Conservation (phyloP, 2,329 filamentous ascomycete species). For the Penicillium sp. region DNA sequence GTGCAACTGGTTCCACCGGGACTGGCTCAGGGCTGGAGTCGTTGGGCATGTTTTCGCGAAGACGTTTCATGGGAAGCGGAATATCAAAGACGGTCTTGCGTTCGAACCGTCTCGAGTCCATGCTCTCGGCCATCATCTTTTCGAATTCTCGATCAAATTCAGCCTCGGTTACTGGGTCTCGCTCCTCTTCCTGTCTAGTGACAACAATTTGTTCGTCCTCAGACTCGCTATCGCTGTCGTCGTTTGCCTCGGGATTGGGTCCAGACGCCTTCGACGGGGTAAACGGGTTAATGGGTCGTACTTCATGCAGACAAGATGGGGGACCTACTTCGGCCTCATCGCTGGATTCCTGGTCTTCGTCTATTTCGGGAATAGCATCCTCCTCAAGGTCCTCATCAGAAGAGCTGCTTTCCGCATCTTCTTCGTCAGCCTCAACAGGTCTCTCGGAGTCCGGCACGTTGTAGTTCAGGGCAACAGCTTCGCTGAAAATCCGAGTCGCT, state of each 20-base stretch:
- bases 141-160: conserved; percentile 98
- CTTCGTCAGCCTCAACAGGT: conserved; percentile 69
- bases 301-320: neutral
- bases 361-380: conserved; percentile 53
- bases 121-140: conserved; percentile 96
- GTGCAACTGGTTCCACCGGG: conserved; percentile 26
- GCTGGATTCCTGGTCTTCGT: conserved; percentile 54
- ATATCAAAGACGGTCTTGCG: conserved; percentile 93
- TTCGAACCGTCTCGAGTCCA: conserved; percentile 94
- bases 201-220: conserved; percentile 83
- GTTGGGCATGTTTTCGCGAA: conserved; percentile 55
- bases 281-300: conserved; percentile 10
- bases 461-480: conserved; percentile 87
- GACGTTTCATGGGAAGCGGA: conserved; percentile 83
- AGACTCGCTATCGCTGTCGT: conserved; percentile 50
- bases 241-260: conserved; percentile 47
- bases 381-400: conserved; percentile 75
- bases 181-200: conserved; percentile 81
- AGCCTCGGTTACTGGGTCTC: conserved; percentile 90
- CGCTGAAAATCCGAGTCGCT: conserved; percentile 76
- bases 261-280: conserved; percentile 37
- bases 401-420: conserved; percentile 65
- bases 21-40: conserved; percentile 38
- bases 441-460: conserved; percentile 73
- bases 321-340: conserved; percentile 47